Conservation (phyloP, 495 filamentous ascomycete species). For the Melanomma pulvis-pyrius region DNA sequence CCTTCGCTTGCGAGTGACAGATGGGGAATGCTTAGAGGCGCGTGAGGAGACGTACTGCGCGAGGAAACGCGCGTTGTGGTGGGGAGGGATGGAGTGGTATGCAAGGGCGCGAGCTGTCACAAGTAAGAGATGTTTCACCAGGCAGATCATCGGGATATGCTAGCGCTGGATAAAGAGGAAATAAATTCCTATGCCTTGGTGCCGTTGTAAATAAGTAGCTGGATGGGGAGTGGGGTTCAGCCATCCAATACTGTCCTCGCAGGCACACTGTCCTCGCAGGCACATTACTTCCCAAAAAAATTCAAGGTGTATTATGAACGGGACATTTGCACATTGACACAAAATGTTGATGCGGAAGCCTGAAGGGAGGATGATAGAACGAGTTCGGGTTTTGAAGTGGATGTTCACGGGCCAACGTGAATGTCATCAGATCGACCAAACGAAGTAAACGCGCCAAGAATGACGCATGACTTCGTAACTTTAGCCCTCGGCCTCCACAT, state of each 20-base stretch:
- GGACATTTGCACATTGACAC: no score
- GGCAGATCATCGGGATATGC: background rate
- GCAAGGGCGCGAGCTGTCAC: slow-evolving; percentile 13
- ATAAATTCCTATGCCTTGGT: slow-evolving; percentile 3
- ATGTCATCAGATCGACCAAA: slow-evolving; percentile 1
- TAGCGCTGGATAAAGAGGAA: slow-evolving; percentile 11
- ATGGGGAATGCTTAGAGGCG: background rate
- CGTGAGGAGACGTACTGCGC: background rate
- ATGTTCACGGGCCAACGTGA: background rate
- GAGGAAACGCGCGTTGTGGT: slow-evolving; percentile 8
- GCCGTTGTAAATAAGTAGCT: background rate
- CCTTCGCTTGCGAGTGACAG: no score
- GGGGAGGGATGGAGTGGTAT: slow-evolving; percentile 15
- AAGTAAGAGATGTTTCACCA: background rate
- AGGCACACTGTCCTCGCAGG: no score
- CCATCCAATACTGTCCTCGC: background rate
- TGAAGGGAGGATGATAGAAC: no score
- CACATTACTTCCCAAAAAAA: no score
- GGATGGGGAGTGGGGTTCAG: background rate
- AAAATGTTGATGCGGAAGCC: no score
- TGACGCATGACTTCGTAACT: background rate
- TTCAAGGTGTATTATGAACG: no score
- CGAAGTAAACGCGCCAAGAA: slow-evolving; percentile 13
- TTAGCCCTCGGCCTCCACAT: background rate
- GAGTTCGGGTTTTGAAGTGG: no score